phyloP scores from a whole-genome alignment of 768 basidiomycete species.

The Tremella yokohamensis region DNA sequence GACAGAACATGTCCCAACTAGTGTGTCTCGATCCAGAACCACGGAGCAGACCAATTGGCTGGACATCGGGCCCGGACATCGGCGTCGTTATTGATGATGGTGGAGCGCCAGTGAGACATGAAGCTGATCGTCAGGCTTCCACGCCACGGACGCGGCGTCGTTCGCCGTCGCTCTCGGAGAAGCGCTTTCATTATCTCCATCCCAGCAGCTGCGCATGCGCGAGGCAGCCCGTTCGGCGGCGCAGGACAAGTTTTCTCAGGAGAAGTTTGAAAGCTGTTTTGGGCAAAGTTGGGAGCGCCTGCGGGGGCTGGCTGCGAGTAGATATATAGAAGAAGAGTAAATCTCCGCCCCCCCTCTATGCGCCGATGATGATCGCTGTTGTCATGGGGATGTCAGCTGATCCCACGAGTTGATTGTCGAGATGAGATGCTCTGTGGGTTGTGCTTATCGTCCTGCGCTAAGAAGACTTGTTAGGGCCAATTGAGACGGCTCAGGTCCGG shows the following conservation, averaged over 20 bases:
- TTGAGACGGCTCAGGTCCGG: no score
- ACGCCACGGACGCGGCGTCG: constrained; percentile 63
- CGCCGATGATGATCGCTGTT: not conserved
- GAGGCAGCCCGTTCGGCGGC: constrained; percentile 68
- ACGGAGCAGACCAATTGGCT: no score
- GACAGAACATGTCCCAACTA: no score
- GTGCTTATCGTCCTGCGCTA: not conserved
- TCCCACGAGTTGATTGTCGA: not conserved
- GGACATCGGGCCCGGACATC: no score
- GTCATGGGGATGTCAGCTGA: not conserved
- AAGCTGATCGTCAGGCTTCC: constrained; percentile 62
- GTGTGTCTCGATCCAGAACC: no score
- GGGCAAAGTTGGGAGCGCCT: constrained; percentile 48
- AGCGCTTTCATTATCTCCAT: constrained; percentile 60
- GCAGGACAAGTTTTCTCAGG: constrained; percentile 67
- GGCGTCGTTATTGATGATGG: no score
- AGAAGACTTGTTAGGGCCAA: not conserved
- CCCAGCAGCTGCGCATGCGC: constrained; percentile 63
- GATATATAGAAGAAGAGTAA: constrained; percentile 6
- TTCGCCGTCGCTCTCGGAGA: constrained; percentile 68
- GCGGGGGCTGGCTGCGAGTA: constrained; percentile 10
- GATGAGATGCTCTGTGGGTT: constrained; percentile 1
- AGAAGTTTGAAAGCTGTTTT: constrained; percentile 61
- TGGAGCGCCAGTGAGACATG: not conserved
- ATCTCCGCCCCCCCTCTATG: not conserved